phyloP scores from a whole-genome alignment of 305 asterid genomes.

The Fraxinus latifolia region DNA sequence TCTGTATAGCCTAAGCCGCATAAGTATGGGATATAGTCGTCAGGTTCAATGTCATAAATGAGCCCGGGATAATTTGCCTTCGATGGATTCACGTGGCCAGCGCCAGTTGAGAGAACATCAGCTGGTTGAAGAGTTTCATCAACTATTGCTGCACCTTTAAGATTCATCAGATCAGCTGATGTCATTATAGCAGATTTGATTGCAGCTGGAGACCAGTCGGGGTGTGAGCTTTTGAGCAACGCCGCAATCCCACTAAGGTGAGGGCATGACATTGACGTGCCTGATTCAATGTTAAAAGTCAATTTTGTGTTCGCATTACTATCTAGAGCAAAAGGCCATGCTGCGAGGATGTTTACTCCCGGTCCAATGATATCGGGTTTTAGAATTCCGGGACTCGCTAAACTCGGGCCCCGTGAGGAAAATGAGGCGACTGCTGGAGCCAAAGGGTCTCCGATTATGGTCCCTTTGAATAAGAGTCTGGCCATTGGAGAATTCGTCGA shows the following conservation, averaged over 20 bases:
- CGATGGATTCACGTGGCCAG: constrained; percentile 42
- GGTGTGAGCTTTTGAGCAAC: constrained; percentile 37
- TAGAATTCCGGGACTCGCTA: constrained; percentile 36
- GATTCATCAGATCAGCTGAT: constrained; percentile 24
- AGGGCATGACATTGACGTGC: constrained; percentile 50
- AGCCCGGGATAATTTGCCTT: constrained; percentile 45
- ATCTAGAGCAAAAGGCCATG: constrained; percentile 38
- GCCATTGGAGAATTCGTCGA: constrained; percentile 32
- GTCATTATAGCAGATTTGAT: constrained; percentile 47
- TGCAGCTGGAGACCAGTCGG: constrained; percentile 40
- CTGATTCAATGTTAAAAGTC: constrained; percentile 36
- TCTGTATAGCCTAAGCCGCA: constrained; percentile 46
- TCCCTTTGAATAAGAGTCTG: constrained; percentile 37
- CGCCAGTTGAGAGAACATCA: constrained; percentile 33
- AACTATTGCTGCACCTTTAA: constrained; percentile 20
- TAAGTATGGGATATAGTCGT: constrained; percentile 38
- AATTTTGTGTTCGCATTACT: constrained; percentile 21
- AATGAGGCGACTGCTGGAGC: constrained; percentile 40
- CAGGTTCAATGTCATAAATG: constrained; percentile 32
- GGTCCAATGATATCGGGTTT: constrained; percentile 47
- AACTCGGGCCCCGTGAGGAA: constrained; percentile 46
- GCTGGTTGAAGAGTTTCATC: constrained; percentile 34
- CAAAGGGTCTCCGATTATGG: constrained; percentile 31
- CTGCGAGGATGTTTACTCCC: constrained; percentile 41
- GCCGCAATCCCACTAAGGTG: constrained; percentile 45